phyloP scores from a whole-genome alignment of 2,329 filamentous ascomycete species.

The Tetracladium maxilliforme region DNA sequence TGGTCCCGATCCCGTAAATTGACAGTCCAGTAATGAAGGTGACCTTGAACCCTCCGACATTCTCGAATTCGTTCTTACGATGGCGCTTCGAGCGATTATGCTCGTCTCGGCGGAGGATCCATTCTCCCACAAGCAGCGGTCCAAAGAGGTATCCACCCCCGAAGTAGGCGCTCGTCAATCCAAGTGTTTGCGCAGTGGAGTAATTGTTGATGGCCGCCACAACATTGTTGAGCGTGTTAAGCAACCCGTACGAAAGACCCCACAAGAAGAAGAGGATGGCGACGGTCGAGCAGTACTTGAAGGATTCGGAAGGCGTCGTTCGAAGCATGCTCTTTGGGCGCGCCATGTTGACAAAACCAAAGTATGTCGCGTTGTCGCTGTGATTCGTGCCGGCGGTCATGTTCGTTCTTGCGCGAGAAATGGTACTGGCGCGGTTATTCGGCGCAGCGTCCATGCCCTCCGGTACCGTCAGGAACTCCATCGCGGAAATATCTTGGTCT shows the following conservation, averaged over 20 bases:
- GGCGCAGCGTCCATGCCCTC: too few species aligned
- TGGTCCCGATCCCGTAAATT: slow-evolving; percentile 63
- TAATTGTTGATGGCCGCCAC: slow-evolving; percentile 45
- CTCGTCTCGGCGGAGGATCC: slow-evolving; percentile 54
- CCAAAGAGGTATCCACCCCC: slow-evolving; percentile 56
- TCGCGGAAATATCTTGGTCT: too few species aligned
- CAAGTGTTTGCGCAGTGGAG: slow-evolving; percentile 45
- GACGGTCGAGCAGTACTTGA: slow-evolving; percentile 60
- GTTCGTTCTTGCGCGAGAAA: too few species aligned
- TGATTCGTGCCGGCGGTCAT: too few species aligned
- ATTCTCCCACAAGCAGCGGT: slow-evolving; percentile 53
- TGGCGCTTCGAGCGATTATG: slow-evolving; percentile 29
- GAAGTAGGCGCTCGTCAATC: slow-evolving; percentile 58
- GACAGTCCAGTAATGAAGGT: slow-evolving; percentile 66
- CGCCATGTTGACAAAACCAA: slow-evolving; percentile 63
- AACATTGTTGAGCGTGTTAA: slow-evolving; percentile 66
- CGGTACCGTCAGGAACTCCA: too few species aligned
- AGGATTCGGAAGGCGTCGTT: slow-evolving; percentile 45
- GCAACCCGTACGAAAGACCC: slow-evolving; percentile 80
- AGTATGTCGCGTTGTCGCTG: slow-evolving; percentile 36
- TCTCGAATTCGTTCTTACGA: slow-evolving; percentile 21
- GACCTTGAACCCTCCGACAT: slow-evolving; percentile 56
- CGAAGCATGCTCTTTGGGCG: slow-evolving; percentile 57
- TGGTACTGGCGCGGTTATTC: too few species aligned
- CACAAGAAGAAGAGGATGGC: slow-evolving; percentile 76